Evolutionary conservation across 2,329 filamentous ascomycete species (phyloP).

Genomic region (Penicillium sumatraense): DNA sequence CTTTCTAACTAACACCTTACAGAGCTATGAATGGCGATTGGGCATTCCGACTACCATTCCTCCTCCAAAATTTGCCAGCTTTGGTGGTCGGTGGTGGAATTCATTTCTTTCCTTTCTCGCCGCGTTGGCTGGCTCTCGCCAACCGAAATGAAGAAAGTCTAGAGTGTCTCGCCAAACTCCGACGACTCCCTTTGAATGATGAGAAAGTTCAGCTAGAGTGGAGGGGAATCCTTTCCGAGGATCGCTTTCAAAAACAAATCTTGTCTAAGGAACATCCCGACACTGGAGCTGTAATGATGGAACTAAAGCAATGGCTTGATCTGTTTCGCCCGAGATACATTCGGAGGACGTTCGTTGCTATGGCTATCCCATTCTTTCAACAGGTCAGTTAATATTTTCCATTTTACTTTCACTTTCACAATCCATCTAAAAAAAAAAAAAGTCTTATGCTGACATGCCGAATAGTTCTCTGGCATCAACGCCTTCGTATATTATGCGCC

Average conservation of each 20-base stretch:
- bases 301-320: constrained; percentile 29
- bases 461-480: constrained; percentile 48
- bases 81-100: constrained; percentile 33
- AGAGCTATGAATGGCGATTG: constrained; percentile 34
- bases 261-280: constrained; percentile 6
- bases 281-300: constrained; percentile 3
- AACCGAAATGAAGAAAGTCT: constrained; percentile 47
- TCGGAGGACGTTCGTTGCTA: constrained; percentile 35
- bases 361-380: constrained; percentile 48
- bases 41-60: constrained; percentile 54
- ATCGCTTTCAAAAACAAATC: constrained; percentile 48
- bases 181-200: constrained; percentile 52
- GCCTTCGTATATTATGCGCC: constrained; percentile 57
- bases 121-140: constrained; percentile 57
- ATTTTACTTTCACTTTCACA: constrained; percentile 18
- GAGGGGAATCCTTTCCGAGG: constrained; percentile 54
- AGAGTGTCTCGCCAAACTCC: constrained; percentile 48
- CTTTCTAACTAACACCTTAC: background rate
- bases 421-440: background rate
- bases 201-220: constrained; percentile 54
- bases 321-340: constrained; percentile 36
- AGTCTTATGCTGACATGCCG: background rate
- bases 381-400: constrained; percentile 15
- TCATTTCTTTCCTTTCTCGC: constrained; percentile 57
- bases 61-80: constrained; percentile 50